A percentile compares a stretch with the other conserved stretches of the same genome.
These are phyloP conservation scores for Venturia asperata DNA, from an alignment of 2,329 filamentous ascomycete species.

Conservation along the genomic window DNA sequence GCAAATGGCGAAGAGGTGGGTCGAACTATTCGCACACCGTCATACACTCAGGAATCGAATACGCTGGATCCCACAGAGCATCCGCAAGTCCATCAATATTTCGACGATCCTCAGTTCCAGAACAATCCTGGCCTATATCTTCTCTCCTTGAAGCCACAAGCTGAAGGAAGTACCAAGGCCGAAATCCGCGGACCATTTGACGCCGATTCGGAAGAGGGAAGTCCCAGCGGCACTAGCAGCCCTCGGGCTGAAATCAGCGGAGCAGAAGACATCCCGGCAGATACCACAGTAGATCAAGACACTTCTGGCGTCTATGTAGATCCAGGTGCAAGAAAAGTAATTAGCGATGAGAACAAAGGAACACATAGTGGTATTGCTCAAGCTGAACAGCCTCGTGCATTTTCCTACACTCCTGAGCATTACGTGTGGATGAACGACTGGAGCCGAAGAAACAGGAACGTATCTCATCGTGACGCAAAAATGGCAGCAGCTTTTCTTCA, in stretches of 20 bases:
- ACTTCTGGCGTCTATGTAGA: neutral
- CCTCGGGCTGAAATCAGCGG: neutral
- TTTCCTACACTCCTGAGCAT: neutral
- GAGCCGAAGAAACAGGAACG: neutral
- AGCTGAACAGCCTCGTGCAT: neutral
- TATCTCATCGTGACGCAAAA: neutral
- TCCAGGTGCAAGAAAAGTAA: neutral
- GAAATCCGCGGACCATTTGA: neutral
- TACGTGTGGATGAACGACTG: neutral
- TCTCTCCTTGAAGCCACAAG: neutral
- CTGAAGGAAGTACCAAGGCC: neutral
- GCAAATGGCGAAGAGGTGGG: neutral
- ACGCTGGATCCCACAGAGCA: neutral
- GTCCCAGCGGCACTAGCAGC: neutral
- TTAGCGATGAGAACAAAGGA: neutral
- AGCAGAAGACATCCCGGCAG: neutral
- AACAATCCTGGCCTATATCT: neutral
- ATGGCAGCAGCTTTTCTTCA: neutral
- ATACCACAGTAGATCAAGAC: neutral
- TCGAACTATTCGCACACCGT: neutral
- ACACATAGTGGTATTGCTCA: neutral
- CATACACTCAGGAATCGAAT: neutral
- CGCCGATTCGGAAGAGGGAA: neutral
- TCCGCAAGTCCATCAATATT: neutral
- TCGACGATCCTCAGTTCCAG: neutral